Percentiles rank a stretch among this genome's conserved stretches.
Conservation (phyloP, 2,329 filamentous ascomycete species). For the Aurifilum marmelostoma region DNA sequence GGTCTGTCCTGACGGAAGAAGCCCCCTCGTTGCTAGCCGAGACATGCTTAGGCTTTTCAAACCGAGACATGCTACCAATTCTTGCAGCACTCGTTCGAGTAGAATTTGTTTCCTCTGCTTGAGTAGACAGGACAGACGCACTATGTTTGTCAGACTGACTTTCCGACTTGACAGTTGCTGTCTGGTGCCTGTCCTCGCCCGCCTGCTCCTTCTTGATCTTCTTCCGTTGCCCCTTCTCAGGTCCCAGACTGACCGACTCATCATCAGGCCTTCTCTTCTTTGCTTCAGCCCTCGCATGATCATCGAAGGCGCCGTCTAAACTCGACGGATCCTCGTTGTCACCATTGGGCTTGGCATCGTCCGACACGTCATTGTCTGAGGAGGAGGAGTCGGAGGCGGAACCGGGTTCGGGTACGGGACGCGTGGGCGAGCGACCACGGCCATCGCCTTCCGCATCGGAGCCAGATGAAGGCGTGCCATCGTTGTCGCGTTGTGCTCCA, state of each 20-base stretch:
- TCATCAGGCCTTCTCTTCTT: constrained; percentile 20
- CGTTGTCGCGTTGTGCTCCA: background rate
- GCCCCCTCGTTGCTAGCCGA: constrained; percentile 3
- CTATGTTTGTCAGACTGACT: constrained; percentile 5
- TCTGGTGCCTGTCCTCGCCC: background rate
- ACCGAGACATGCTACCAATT: constrained; percentile 22
- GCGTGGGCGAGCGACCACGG: background rate
- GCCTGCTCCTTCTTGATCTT: constrained; percentile 21
- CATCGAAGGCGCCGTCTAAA: constrained; percentile 24
- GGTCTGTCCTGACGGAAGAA: background rate
- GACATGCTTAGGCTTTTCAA: constrained; percentile 2
- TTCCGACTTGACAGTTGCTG: background rate
- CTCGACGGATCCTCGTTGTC: background rate
- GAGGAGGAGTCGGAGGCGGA: background rate
- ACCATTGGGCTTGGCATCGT: background rate
- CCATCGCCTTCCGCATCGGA: background rate
- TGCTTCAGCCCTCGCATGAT: background rate
- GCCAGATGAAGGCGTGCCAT: background rate
- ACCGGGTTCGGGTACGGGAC: background rate
- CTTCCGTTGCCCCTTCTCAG: constrained; percentile 19
- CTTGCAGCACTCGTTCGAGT: constrained; percentile 9
- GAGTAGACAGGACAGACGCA: background rate
- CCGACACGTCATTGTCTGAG: background rate
- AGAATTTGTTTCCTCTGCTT: constrained; percentile 3
- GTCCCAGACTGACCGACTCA: background rate